Base-by-base conservation (phyloP, 345 rosid species). In the Limnanthes douglasii region DNA sequence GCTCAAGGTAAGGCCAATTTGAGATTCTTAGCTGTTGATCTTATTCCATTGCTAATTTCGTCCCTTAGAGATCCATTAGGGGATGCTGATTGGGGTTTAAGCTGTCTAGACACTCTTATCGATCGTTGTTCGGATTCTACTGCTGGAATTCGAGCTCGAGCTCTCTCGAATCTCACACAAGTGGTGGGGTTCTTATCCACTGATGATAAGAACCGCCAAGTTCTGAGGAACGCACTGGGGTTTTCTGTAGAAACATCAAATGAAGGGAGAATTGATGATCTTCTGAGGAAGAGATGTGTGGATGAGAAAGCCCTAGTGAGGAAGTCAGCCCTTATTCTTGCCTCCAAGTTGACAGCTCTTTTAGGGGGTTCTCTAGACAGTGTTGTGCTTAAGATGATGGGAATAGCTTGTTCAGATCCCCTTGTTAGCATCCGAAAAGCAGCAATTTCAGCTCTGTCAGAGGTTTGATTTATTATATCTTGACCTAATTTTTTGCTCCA, bases 351-450 rank as follows among this genome's bases (percentile, higher is more conserved):
- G 63, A 72, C 68, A 24, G 52, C 79, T 23, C 70, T 72, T 53
- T 35, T 77, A 38, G 69, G 73, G 18, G 82, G 85, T 37, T 57
- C 65, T 52, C 53, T 79, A 23, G 98, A 74, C 60, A 73, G 54
- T 37, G 41, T 58, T 61, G 37, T 88, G 52, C 65, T 84, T 24
- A 84, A 76, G 57, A 74, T 64, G 8, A 56, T 79, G 69, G 95
- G 85, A 29, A 66, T 76, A 46, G 85, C 97, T 54, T 88, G 95
- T 52, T 88, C 84, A 3, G 97, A 88, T 54, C 80, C 94, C 4
- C 94, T 90, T 33, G 76, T 90, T 37, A 90, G 95, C 66, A 84
- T 74, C 19, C 69, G 98, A 37, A 90, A 79, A 61, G 94, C 84
- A 30, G 94, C 94, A 15, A 53, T 69, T 50, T 72, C 76, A 25